Evolutionary conservation across 2,329 filamentous ascomycete species (phyloP).

Genomic region (Fusarium sp.): DNA sequence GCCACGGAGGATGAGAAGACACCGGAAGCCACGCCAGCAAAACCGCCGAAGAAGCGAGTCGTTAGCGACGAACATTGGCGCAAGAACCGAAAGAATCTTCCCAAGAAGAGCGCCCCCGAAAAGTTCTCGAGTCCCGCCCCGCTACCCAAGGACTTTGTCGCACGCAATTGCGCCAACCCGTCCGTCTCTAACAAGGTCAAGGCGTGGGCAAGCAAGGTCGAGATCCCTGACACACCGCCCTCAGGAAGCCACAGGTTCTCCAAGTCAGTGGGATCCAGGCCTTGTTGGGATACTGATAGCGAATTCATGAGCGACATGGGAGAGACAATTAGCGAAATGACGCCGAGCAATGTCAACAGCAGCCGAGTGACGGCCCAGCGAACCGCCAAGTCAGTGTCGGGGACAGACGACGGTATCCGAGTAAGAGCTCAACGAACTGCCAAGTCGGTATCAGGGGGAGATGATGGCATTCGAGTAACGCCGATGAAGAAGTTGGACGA

Average conservation of each 20-base stretch:
- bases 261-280: slow-evolving; percentile 48
- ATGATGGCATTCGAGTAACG: slow-evolving; percentile 60
- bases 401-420: slow-evolving; percentile 57
- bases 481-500: slow-evolving; percentile 51
- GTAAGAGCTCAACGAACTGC: slow-evolving; percentile 35
- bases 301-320: slow-evolving; percentile 44
- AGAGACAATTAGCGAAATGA: slow-evolving; percentile 46
- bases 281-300: slow-evolving; percentile 42
- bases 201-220: slow-evolving; percentile 70
- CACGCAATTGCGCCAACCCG: slow-evolving; percentile 65
- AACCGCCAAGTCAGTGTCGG: slow-evolving; percentile 41
- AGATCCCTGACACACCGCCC: slow-evolving; percentile 57
- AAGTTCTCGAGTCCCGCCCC: slow-evolving; percentile 47
- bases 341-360: slow-evolving; percentile 42
- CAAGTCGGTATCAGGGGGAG: slow-evolving; percentile 40
- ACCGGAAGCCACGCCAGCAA: slow-evolving; percentile 42
- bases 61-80: slow-evolving; percentile 94
- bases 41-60: slow-evolving; percentile 86
- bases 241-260: slow-evolving; percentile 53
- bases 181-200: slow-evolving; percentile 69
- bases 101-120: slow-evolving; percentile 55
- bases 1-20: slow-evolving; percentile 38
- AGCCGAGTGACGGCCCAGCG: slow-evolving; percentile 36
- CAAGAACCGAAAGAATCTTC: slow-evolving; percentile 66
- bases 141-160: slow-evolving; percentile 70